Evolutionary conservation across 352 stramenopile genomes (phyloP), one percentile per base, ranked within the genome.

Genomic region (Phytophthora pluvialis): DNA sequence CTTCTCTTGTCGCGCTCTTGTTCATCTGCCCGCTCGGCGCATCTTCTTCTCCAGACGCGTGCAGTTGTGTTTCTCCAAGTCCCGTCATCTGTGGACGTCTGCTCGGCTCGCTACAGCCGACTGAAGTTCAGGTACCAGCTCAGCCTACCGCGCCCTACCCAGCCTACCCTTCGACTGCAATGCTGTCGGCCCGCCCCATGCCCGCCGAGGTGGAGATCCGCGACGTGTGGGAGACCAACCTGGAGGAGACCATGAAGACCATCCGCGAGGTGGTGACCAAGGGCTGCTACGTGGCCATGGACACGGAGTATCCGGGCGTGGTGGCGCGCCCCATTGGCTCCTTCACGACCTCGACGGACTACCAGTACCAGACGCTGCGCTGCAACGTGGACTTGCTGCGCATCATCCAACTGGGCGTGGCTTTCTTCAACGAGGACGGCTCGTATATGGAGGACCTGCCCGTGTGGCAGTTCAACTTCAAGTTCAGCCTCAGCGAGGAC

Each of bases 401-500:
- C 60, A 98, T 99, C 72, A 99, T 99, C 70, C 97, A 99, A 67
- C 73, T 99, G 7, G 98, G 98, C 54, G 78, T 99, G 11, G 90
- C 92, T 18, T 99, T 99, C 66, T 97, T 97, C 42, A 95, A 99
- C 72, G 96, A 98, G 47, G 83, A 98, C 69, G 95, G 93, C 28
- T 90, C 98, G 60, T 98, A 98, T 72, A 97, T 98, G 72, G 77
- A 82, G 43, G 95, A 95, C 52, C 95, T 98, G 81, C 96, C 95
- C 4, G 98, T 98, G 69, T 99, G 95, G 96, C 98, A 99, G 81
- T 99, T 99, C 83, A 99, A 99, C 85, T 99, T 99, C 81, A 97
- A 98, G 76, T 99, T 99, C 71, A 97, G 89, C 65, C 72, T 99
- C 29, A 82, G 91, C 56, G 97, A 99, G 66, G 98, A 99, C 84